Percentiles rank a stretch among this genome's conserved stretches.
Evolutionary conservation across 1,284 basidiomycete genomes (phyloP).

Genomic region (Fomitopsis schrenkii): DNA sequence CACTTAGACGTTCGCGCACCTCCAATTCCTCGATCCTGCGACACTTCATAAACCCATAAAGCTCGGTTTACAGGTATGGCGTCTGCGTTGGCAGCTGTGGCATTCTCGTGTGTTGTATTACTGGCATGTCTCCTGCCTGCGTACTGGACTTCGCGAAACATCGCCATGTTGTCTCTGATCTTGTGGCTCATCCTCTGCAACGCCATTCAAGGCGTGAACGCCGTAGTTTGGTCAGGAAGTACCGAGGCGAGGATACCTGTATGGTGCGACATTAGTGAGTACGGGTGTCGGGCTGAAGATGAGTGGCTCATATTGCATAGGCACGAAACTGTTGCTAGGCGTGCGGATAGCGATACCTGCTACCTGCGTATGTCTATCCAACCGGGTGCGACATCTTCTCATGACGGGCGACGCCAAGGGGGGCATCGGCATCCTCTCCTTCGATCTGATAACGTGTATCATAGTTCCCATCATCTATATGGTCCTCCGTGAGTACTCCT

Average conservation of each 20-base stretch:
- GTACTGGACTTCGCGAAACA: constrained; percentile 26
- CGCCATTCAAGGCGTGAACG: constrained; percentile 40
- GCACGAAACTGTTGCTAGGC: constrained; percentile 39
- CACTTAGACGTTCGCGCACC: neutral
- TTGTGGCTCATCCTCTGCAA: constrained; percentile 42
- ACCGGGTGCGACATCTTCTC: constrained; percentile 21
- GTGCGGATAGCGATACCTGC: constrained; percentile 43
- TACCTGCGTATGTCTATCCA: constrained; percentile 47
- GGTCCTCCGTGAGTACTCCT: constrained; percentile 47
- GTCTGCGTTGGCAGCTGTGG: neutral
- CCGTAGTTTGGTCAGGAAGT: constrained; percentile 41
- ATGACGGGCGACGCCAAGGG: constrained; percentile 7
- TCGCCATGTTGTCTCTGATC: constrained; percentile 43
- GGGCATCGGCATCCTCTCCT: constrained; percentile 27
- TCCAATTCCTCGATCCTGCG: neutral
- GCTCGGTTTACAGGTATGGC: neutral
- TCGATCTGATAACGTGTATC: constrained; percentile 53
- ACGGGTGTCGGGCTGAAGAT: neutral
- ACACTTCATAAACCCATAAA: neutral
- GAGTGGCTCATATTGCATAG: constrained; percentile 20
- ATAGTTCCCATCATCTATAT: constrained; percentile 53
- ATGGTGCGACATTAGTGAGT: constrained; percentile 52
- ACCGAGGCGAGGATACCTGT: constrained; percentile 28
- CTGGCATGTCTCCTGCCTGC: neutral
- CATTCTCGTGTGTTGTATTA: neutral